phyloP scores from a whole-genome alignment of 2,329 filamentous ascomycete genomes.

The Phaeosphaeriaceae sp. region DNA sequence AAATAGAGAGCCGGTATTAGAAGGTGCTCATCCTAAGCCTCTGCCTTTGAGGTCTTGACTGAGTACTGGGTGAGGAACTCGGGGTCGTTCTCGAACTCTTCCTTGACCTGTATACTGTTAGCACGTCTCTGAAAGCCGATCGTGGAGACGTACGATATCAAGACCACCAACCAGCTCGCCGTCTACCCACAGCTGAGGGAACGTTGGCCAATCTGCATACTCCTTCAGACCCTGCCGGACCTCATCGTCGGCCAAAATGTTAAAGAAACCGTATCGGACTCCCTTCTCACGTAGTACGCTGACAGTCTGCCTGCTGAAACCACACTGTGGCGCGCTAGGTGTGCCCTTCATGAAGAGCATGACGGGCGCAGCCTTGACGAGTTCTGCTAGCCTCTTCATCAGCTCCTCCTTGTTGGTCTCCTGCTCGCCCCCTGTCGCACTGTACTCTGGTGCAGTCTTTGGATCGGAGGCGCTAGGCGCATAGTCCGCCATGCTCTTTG shows the following conservation, averaged over 20 bases:
- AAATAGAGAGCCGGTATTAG: neutral
- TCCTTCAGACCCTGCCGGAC: conserved; percentile 96
- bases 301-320: conserved; percentile 91
- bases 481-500: conserved; percentile 54
- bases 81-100: conserved; percentile 83
- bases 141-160: conserved; percentile 78
- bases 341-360: conserved; percentile 99
- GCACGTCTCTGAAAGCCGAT: conserved; percentile 8
- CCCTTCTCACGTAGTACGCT: conserved; percentile 84
- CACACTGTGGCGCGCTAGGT: conserved; percentile 83
- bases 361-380: conserved; percentile 94
- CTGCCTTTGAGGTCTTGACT: conserved; percentile 42
- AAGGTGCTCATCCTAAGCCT: conserved; percentile 2
- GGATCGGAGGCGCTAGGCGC: conserved; percentile 53
- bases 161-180: conserved; percentile 92
- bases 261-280: conserved; percentile 98
- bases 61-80: conserved; percentile 81
- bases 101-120: conserved; percentile 73
- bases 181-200: conserved; percentile 90
- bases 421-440: conserved; percentile 44
- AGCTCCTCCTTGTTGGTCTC: conserved; percentile 78
- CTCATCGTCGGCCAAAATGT: conserved; percentile 96
- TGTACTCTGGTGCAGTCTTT: conserved; percentile 56
- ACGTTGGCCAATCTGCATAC: conserved; percentile 98
- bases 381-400: conserved; percentile 77